Conservation (phyloP, 495 filamentous ascomycete species). For the Penicillium coprophilum region DNA sequence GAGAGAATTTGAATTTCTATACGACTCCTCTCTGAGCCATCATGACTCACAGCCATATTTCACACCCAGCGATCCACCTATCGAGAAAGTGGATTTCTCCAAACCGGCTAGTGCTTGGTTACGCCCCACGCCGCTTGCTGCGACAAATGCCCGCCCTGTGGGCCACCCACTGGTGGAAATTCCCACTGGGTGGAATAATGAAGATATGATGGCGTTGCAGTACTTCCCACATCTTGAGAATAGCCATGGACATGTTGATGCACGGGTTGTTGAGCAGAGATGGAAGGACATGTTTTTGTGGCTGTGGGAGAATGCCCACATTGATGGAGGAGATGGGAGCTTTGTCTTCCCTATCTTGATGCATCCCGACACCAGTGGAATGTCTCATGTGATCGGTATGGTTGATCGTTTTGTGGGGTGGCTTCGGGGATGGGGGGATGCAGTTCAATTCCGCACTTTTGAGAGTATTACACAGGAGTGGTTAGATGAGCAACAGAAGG, state of each 20-base stretch:
- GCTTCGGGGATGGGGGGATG: not conserved
- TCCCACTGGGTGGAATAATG: not conserved
- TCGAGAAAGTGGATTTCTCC: not conserved
- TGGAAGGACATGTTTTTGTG: not conserved
- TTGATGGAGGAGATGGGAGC: not conserved
- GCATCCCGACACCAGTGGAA: not conserved
- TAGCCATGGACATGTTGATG: not conserved
- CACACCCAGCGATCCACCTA: not conserved
- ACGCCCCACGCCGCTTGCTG: not conserved
- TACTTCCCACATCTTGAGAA: not conserved
- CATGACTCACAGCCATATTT: not conserved
- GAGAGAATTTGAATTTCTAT: not conserved
- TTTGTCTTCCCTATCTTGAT: not conserved
- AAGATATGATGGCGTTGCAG: not conserved
- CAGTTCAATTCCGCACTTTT: not conserved
- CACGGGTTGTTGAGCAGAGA: not conserved
- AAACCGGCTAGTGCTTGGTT: not conserved
- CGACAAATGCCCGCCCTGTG: not conserved
- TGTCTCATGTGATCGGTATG: not conserved
- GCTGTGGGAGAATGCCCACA: not conserved
- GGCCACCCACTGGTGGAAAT: not conserved
- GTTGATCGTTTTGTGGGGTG: not conserved
- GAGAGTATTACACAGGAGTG: not conserved
- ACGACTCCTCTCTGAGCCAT: not conserved
- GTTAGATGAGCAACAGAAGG: not conserved